These are phyloP conservation scores for Yamadazyma spencermartinsiae DNA, from an alignment of 1,139 yeast species.

Conservation along the genomic window DNA sequence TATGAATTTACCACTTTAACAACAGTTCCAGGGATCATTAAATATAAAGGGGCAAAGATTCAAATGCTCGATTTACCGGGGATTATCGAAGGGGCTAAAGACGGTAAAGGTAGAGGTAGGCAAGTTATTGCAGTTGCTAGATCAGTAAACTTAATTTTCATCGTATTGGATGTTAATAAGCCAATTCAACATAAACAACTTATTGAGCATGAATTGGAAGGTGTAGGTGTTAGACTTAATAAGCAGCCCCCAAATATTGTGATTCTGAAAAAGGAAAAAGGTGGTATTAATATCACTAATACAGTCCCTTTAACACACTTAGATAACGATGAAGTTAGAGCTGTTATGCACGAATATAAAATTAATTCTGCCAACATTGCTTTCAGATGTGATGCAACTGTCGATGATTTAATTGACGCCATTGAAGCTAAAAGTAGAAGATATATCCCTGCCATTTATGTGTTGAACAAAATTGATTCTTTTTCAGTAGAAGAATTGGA, in stretches of 20 bases:
- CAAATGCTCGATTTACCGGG: conserved; percentile 99
- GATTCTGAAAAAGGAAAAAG: conserved; percentile 88
- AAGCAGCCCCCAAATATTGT: conserved; percentile 90
- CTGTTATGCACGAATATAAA: conserved; percentile 93
- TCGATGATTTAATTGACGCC: conserved; percentile 93
- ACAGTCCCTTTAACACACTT: conserved; percentile 91
- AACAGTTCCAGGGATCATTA: conserved; percentile 95
- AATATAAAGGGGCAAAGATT: conserved; percentile 94
- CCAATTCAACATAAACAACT: conserved; percentile 92
- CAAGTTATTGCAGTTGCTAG: conserved; percentile 99
- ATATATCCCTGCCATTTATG: conserved; percentile 94
- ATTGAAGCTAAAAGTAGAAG: conserved; percentile 86
- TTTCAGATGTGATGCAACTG: conserved; percentile 95
- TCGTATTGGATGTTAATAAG: conserved; percentile 92
- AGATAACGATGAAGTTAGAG: conserved; percentile 89
- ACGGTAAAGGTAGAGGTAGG: conserved; percentile 98
- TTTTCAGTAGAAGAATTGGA: conserved; percentile 92
- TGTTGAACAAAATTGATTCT: conserved; percentile 91
- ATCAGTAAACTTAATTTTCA: conserved; percentile 88
- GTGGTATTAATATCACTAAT: conserved; percentile 91
- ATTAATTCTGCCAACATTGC: conserved; percentile 97
- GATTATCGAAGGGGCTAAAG: conserved; percentile 98
- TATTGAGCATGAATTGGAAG: conserved; percentile 93
- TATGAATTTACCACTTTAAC: conserved; percentile 97
- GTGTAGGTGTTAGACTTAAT: conserved; percentile 93